These are phyloP conservation scores for Paecilomyces niveus DNA, from an alignment of 2,329 filamentous ascomycete genomes.

Conservation along the genomic window DNA sequence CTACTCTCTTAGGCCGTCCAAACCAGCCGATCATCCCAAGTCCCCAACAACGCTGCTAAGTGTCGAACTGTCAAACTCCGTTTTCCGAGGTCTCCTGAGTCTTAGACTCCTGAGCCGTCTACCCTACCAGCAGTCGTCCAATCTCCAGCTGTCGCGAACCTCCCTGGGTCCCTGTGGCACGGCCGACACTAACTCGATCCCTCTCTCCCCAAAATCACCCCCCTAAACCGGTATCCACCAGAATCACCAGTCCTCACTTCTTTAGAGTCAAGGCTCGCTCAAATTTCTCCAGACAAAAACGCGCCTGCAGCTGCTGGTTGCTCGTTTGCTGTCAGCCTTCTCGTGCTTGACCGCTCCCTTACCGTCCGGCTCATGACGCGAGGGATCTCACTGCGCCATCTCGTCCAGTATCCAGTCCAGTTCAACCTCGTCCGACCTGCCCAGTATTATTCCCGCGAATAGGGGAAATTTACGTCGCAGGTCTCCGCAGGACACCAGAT, in stretches of 20 bases:
- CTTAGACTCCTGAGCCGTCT: neutral
- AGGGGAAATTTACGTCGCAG: slow-evolving; percentile 6
- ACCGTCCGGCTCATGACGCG: neutral
- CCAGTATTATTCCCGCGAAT: neutral
- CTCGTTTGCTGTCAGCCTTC: neutral
- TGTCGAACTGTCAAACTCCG: neutral
- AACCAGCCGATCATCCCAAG: neutral
- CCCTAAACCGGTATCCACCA: neutral
- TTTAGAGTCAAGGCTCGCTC: neutral
- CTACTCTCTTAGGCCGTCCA: neutral
- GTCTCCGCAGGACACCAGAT: slow-evolving; percentile 16
- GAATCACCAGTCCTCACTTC: neutral
- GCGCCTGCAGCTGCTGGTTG: neutral
- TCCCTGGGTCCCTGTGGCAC: neutral
- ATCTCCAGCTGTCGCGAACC: neutral
- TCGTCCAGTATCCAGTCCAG: neutral
- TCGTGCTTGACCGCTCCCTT: neutral
- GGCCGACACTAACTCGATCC: neutral
- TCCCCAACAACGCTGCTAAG: neutral
- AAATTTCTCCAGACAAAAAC: neutral
- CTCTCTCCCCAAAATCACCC: neutral
- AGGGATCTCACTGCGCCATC: neutral
- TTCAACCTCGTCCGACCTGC: neutral
- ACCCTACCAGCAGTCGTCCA: neutral
- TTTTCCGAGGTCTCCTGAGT: neutral